These are phyloP conservation scores for Zygotorulaspora florentina DNA, from an alignment of 805 yeast species.

Conservation along the genomic window DNA sequence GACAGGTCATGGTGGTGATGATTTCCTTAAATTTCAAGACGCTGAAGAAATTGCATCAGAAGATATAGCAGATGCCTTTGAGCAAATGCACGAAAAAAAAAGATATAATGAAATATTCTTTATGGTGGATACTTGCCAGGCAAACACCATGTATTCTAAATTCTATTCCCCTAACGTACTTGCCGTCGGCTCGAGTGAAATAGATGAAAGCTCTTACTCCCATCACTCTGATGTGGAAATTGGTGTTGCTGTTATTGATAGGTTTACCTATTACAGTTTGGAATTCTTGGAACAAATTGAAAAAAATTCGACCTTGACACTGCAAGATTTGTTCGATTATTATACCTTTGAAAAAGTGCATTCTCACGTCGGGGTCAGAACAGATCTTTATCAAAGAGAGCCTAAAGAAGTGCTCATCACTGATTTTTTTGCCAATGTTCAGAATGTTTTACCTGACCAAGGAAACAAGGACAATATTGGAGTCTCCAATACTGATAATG, in stretches of 20 bases:
- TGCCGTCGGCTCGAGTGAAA: conserved; percentile 85
- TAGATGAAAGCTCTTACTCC: conserved; percentile 88
- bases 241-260: conserved; percentile 96
- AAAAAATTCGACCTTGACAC: conserved; percentile 66
- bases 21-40: conserved; percentile 94
- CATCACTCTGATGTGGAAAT: conserved; percentile 94
- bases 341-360: conserved; percentile 83
- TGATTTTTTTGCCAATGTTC: conserved; percentile 92
- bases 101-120: conserved; percentile 92
- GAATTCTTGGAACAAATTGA: conserved; percentile 82
- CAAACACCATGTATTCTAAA: conserved; percentile 93
- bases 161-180: conserved; percentile 88
- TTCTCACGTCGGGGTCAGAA: conserved; percentile 88
- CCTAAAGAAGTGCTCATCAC: conserved; percentile 65
- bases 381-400: conserved; percentile 69
- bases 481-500: neutral
- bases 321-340: conserved; percentile 79
- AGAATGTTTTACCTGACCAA: conserved; percentile 64
- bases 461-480: conserved; percentile 43
- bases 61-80: conserved; percentile 96
- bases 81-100: conserved; percentile 93
- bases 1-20: conserved; percentile 99
- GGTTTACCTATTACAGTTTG: conserved; percentile 88
- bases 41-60: conserved; percentile 95
- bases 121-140: conserved; percentile 99